Conservation (phyloP, 177 flowering plant genomes). For the Vitis hybrid region DNA sequence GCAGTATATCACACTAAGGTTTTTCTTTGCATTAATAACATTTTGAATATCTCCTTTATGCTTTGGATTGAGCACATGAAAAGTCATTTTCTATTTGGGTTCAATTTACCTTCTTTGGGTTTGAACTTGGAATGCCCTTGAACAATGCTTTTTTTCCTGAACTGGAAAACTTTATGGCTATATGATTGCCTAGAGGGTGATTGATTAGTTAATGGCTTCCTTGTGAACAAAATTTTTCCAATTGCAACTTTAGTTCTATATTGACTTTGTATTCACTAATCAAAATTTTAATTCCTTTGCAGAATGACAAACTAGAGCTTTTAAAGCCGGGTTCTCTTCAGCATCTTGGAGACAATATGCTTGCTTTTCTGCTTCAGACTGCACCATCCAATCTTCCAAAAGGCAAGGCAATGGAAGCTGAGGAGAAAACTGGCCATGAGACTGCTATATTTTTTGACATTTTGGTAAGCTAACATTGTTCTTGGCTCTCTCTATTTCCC, state of each 20-base stretch:
- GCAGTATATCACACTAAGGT: constrained; percentile 99
- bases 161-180: no score
- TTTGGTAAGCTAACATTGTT: constrained; percentile 47
- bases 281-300: constrained; percentile 26
- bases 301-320: constrained; percentile 90
- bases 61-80: background rate
- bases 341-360: constrained; percentile 98
- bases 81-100: background rate
- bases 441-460: constrained; percentile 79
- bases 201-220: background rate
- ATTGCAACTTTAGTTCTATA: background rate
- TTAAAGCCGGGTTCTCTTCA: constrained; percentile 92
- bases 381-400: constrained; percentile 59
- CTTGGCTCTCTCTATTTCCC: background rate
- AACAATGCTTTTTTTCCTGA: no score
- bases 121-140: background rate
- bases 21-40: constrained; percentile 3
- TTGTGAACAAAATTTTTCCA: background rate
- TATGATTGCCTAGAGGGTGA: background rate
- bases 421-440: constrained; percentile 28
- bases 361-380: constrained; percentile 75
- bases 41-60: background rate
- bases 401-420: constrained; percentile 29
- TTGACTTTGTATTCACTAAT: background rate
- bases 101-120: background rate